Conservation (phyloP, 2,329 filamentous ascomycete species). For the Mycocentrospora acerina region DNA sequence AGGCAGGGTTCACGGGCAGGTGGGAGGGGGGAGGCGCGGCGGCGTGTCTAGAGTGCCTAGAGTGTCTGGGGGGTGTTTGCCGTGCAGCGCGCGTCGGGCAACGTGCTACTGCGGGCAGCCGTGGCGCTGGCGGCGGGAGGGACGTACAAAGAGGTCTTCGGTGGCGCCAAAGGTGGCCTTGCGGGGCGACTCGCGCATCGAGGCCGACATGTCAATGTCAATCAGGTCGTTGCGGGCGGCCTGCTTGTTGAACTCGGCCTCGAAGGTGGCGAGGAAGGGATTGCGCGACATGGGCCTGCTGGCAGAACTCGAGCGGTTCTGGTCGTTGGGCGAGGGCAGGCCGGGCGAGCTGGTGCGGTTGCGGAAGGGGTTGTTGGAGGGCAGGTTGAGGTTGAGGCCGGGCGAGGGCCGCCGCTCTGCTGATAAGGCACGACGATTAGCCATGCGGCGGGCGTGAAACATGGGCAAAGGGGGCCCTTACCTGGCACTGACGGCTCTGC, state of each 20-base stretch:
- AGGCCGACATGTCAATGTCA: slow-evolving; percentile 43
- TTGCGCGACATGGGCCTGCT: slow-evolving; percentile 71
- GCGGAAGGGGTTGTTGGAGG: slow-evolving; percentile 78
- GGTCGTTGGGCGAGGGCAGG: slow-evolving; percentile 47
- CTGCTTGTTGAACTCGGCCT: slow-evolving; percentile 44
- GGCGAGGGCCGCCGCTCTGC: slow-evolving; percentile 52
- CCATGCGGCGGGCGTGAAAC: slow-evolving; percentile 33
- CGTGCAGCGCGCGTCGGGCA: slow-evolving; percentile 4
- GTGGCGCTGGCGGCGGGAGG: slow-evolving; percentile 15
- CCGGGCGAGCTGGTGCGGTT: slow-evolving; percentile 67
- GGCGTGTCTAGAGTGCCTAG: slow-evolving; percentile 2
- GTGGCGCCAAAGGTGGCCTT: slow-evolving; percentile 54
- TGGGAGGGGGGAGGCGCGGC: background rate
- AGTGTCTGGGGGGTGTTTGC: background rate
- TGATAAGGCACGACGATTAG: slow-evolving; percentile 25
- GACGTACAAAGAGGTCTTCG: slow-evolving; percentile 76
- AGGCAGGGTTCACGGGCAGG: slow-evolving; percentile 1
- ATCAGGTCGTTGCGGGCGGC: slow-evolving; percentile 32
- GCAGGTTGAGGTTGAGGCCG: slow-evolving; percentile 64
- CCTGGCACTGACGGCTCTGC: slow-evolving; percentile 47
- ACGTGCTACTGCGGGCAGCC: slow-evolving; percentile 15
- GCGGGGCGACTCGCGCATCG: slow-evolving; percentile 47
- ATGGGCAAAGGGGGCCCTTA: slow-evolving; percentile 36
- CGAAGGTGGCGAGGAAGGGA: slow-evolving; percentile 68
- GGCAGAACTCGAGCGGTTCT: slow-evolving; percentile 49